Conservation (phyloP, 441 rosid genomes). For the Manihot esculenta region DNA sequence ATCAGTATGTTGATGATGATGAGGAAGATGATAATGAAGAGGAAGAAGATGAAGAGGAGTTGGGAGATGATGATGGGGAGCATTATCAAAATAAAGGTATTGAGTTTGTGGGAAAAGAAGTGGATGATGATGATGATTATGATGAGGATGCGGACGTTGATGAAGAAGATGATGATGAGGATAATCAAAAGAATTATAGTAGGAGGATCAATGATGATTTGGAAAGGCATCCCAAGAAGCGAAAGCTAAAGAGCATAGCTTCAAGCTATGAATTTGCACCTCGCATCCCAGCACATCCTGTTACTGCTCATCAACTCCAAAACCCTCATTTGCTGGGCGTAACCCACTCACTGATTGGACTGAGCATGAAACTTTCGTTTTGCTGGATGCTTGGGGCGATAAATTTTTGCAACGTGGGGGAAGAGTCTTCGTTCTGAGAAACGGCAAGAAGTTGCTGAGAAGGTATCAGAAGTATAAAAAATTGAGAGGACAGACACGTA, state of each 20-base stretch:
- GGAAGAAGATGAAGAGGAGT: conserved; percentile 45
- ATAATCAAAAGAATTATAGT: conserved; percentile 30
- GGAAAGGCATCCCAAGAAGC: conserved; percentile 66
- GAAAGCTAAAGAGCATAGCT: conserved; percentile 67
- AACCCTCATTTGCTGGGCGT: conserved; percentile 55
- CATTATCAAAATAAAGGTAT: conserved; percentile 40
- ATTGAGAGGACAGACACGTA: conserved; percentile 75
- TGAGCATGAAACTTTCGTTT: conserved; percentile 77
- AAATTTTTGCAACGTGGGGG: conserved; percentile 71
- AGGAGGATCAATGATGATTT: conserved; percentile 27
- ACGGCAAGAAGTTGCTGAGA: conserved; percentile 96
- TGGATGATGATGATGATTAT: conserved; percentile 31
- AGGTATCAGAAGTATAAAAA: conserved; percentile 72
- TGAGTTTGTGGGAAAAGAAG: conserved; percentile 31
- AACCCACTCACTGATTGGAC: conserved; percentile 80
- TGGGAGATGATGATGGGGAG: conserved; percentile 39
- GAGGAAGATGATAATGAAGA: conserved; percentile 49
- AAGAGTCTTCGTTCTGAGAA: conserved; percentile 91
- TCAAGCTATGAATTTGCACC: conserved; percentile 81
- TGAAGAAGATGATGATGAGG: conserved; percentile 35
- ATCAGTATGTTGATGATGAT: conserved; percentile 37
- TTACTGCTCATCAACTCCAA: conserved; percentile 26
- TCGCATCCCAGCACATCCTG: conserved; percentile 47
- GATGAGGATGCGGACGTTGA: too few species aligned
- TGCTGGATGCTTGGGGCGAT: conserved; percentile 92